Conservation (phyloP, 169 alveolate genomes). For the Cryptosporidium felis region DNA sequence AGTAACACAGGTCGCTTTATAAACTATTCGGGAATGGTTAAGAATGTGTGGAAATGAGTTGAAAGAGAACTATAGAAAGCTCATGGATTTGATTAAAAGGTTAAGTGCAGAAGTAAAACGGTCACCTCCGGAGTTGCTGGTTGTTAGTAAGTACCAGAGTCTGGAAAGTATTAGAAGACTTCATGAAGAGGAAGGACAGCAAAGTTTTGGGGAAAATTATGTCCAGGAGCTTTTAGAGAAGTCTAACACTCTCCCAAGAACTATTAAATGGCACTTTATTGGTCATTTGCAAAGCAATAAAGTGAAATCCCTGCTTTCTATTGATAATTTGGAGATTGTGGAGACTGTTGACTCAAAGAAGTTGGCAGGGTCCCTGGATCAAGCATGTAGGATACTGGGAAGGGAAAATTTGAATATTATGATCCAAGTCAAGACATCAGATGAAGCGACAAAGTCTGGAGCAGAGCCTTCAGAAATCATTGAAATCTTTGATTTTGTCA, state of each 20-base stretch:
- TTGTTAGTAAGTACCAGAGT: constrained; percentile 51
- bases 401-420: constrained; percentile 77
- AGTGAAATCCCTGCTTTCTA: constrained; percentile 82
- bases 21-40: too few relatives aligned
- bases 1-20: too few relatives aligned
- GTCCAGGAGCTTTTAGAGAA: constrained; percentile 89
- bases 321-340: constrained; percentile 83
- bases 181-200: constrained; percentile 79
- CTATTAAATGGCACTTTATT: constrained; percentile 93
- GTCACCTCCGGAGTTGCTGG: constrained; percentile 20
- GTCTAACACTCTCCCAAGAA: constrained; percentile 83
- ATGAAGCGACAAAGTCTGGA: constrained; percentile 88
- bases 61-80: neutral
- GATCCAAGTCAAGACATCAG: constrained; percentile 88
- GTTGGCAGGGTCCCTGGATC: constrained; percentile 84
- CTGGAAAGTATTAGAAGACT: constrained; percentile 27
- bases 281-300: constrained; percentile 94
- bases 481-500: constrained; percentile 75
- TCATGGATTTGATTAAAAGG: neutral
- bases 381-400: constrained; percentile 75
- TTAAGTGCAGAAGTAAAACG: neutral
- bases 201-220: constrained; percentile 93
- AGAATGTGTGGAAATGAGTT: constrained; percentile 21
- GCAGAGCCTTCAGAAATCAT: constrained; percentile 76
- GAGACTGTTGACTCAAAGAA: constrained; percentile 90